Evolutionary conservation across 1,139 yeast species (phyloP).

Genomic region (Yamadazyma siamensis): DNA sequence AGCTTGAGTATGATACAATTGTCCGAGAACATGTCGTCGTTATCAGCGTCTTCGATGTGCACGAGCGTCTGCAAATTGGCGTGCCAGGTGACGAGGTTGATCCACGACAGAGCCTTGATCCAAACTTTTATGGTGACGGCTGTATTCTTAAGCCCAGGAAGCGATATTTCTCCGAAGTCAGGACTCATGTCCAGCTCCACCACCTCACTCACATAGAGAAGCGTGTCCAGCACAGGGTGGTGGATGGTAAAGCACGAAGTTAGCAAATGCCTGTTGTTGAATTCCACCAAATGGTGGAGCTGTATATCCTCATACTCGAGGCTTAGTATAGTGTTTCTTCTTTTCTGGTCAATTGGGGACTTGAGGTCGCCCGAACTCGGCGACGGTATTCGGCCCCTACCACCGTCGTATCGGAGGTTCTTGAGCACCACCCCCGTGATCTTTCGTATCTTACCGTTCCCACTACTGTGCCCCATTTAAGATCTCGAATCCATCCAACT

Average conservation of each 20-base stretch:
- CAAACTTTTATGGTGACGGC: conserved; percentile 28
- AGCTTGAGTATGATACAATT: conserved; percentile 27
- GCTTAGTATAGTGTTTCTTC: conserved; percentile 6
- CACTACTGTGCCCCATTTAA: too few relatives aligned
- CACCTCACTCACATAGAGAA: conserved; percentile 38
- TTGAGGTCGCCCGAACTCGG: too few relatives aligned
- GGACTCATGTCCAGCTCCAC: conserved; percentile 24
- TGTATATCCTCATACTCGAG: conserved; percentile 6
- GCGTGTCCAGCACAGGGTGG: conserved; percentile 12
- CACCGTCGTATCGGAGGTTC: conserved; percentile 6
- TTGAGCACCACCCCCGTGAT: conserved; percentile 8
- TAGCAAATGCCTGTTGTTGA: conserved; percentile 11
- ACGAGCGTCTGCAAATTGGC: conserved; percentile 13
- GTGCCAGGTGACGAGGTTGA: conserved; percentile 17
- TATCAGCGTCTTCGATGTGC: conserved; percentile 3
- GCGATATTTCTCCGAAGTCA: conserved; percentile 23
- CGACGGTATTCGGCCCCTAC: too few relatives aligned
- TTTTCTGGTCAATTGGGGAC: conserved; percentile 1
- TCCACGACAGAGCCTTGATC: conserved; percentile 20
- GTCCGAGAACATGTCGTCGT: conserved; percentile 18
- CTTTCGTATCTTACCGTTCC: conserved; percentile 14
- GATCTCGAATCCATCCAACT: too few relatives aligned
- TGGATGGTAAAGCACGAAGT: conserved; percentile 28
- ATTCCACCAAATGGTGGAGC: conserved; percentile 7
- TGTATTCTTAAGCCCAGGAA: too few relatives aligned